Evolutionary conservation across 2,329 filamentous ascomycete species (phyloP).

Genomic region (Epichloe elymi): DNA sequence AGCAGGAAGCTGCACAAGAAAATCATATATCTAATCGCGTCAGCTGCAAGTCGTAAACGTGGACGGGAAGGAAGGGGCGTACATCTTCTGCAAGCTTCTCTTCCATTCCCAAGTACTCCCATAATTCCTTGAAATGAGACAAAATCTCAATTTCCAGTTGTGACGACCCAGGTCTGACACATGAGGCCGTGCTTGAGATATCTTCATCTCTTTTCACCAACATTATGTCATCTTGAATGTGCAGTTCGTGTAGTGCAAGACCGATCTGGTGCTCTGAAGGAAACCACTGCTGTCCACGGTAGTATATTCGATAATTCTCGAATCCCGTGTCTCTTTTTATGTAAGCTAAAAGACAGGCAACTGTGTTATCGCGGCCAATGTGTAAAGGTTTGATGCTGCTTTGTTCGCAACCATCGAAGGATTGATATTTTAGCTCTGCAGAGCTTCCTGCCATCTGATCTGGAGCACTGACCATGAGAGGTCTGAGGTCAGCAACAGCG

Average conservation of each 20-base stretch:
- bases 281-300: constrained; percentile 51
- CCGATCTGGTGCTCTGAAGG: constrained; percentile 45
- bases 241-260: constrained; percentile 54
- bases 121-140: constrained; percentile 71
- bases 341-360: constrained; percentile 53
- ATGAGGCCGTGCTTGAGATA: constrained; percentile 25
- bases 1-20: constrained; percentile 56
- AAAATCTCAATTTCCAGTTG: constrained; percentile 68
- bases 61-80: constrained; percentile 11
- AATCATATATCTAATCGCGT: constrained; percentile 46
- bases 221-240: constrained; percentile 50
- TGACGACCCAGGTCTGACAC: constrained; percentile 38
- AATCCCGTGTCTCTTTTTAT: constrained; percentile 61
- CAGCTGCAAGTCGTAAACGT: constrained; percentile 8
- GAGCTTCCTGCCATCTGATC: constrained; percentile 47
- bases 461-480: constrained; percentile 37
- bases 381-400: constrained; percentile 48
- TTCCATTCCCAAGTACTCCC: constrained; percentile 64
- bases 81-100: constrained; percentile 57
- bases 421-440: constrained; percentile 60
- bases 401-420: constrained; percentile 48
- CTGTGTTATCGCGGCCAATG: constrained; percentile 60
- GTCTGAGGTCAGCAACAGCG: constrained; percentile 42
- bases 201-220: constrained; percentile 49
- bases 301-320: constrained; percentile 61